phyloP scores from a whole-genome alignment of 495 filamentous ascomycete species.

The Penicillium salamii region DNA sequence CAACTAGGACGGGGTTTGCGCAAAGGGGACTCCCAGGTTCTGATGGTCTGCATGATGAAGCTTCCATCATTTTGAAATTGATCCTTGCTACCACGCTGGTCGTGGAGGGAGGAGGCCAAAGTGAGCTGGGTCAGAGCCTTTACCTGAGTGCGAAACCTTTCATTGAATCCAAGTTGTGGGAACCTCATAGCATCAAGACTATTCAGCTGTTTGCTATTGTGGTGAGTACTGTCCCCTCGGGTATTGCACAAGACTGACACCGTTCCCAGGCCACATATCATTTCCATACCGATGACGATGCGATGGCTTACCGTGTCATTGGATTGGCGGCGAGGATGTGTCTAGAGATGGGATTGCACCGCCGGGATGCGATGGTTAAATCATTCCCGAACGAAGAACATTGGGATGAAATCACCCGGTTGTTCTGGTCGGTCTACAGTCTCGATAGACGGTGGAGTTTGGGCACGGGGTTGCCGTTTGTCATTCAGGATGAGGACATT shows the following conservation, averaged over 20 bases:
- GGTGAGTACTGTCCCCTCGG: conserved; percentile 39
- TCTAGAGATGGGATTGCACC: conserved; percentile 76
- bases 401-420: conserved; percentile 56
- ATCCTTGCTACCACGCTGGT: conserved; percentile 72
- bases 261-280: conserved; percentile 67
- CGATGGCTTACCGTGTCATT: conserved; percentile 74
- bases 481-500: conserved; percentile 78
- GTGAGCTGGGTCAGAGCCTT: conserved; percentile 64
- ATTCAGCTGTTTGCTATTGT: conserved; percentile 73
- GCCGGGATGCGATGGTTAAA: conserved; percentile 67
- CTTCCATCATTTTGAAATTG: conserved; percentile 72
- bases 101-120: conserved; percentile 73
- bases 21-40: conserved; percentile 51
- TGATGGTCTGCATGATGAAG: conserved; percentile 65
- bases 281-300: conserved; percentile 78
- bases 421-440: conserved; percentile 80
- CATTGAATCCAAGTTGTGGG: conserved; percentile 67
- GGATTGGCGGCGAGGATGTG: conserved; percentile 74
- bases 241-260: neutral
- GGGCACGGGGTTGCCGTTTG: conserved; percentile 76
- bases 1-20: conserved; percentile 54
- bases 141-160: conserved; percentile 67
- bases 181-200: conserved; percentile 61
- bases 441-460: conserved; percentile 82
- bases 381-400: conserved; percentile 59